Evolutionary conservation across 169 alveolate genomes (phyloP).

Genomic region (Ichthyophthirius multifiliis): DNA sequence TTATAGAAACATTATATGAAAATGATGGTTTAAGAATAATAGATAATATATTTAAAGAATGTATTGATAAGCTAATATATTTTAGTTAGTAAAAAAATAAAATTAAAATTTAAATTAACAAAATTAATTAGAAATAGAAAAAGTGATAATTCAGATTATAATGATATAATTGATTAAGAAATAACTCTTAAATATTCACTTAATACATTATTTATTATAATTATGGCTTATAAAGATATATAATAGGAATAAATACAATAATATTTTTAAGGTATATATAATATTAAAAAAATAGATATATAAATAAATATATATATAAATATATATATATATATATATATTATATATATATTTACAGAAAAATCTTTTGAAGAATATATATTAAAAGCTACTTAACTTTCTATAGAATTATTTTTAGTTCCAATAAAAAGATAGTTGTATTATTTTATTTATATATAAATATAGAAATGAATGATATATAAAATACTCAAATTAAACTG

Average conservation of each 20-base stretch:
- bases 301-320: background rate
- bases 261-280: background rate
- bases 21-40: constrained; percentile 4
- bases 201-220: background rate
- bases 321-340: background rate
- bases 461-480: background rate
- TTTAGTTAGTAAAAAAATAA: background rate
- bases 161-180: background rate
- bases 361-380: constrained; percentile 3
- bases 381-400: constrained; percentile 16
- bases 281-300: background rate
- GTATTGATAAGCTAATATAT: background rate
- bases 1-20: background rate
- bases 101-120: background rate
- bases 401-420: constrained; percentile 8
- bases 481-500: background rate
- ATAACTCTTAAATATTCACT: background rate
- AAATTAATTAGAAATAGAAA: background rate
- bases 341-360: background rate
- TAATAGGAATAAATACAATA: background rate
- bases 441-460: constrained; percentile 6
- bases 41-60: background rate
- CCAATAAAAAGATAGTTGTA: constrained; percentile 27
- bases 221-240: background rate
- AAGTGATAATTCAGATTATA: background rate